Conservation (phyloP, 192 early-diverging fungal species). For the Lunasporangiospora selenospora region DNA sequence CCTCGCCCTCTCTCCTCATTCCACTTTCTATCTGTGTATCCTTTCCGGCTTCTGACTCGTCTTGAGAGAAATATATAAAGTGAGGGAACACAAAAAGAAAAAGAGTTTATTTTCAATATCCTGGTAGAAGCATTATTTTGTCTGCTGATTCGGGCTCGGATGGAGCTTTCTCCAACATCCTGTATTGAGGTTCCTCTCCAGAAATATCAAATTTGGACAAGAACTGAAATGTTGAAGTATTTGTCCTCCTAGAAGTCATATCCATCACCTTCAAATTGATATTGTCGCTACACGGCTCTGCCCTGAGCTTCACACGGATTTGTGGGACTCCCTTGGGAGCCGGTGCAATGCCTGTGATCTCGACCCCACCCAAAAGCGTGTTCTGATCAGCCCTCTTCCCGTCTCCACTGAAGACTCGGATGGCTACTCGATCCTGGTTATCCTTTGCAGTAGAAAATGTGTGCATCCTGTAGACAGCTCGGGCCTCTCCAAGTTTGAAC, state of each 20-base stretch:
- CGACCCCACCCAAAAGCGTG: conserved; percentile 92
- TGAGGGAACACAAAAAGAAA: too few species aligned
- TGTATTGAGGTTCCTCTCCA: too few species aligned
- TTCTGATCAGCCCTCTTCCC: conserved; percentile 90
- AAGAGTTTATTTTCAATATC: too few species aligned
- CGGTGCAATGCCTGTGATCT: conserved; percentile 88
- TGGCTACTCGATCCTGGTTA: conserved; percentile 89
- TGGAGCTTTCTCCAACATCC: too few species aligned
- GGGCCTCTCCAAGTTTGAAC: conserved; percentile 85
- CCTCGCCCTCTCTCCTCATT: too few species aligned
- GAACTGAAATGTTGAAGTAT: not conserved
- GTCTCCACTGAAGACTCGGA: conserved; percentile 95
- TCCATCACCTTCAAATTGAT: not conserved
- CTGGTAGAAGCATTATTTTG: too few species aligned
- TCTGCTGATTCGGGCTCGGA: too few species aligned
- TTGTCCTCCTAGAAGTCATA: not conserved
- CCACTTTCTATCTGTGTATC: too few species aligned
- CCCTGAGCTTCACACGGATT: conserved; percentile 93
- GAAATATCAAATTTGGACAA: too few species aligned
- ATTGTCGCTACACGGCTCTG: conserved; percentile 82
- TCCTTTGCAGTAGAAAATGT: conserved; percentile 96
- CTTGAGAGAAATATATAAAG: too few species aligned
- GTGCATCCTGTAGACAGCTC: conserved; percentile 94
- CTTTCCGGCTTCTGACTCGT: too few species aligned
- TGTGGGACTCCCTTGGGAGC: conserved; percentile 91